Evolutionary conservation across 768 basidiomycete species (phyloP).

Genomic region (Artomyces pyxidatus): DNA sequence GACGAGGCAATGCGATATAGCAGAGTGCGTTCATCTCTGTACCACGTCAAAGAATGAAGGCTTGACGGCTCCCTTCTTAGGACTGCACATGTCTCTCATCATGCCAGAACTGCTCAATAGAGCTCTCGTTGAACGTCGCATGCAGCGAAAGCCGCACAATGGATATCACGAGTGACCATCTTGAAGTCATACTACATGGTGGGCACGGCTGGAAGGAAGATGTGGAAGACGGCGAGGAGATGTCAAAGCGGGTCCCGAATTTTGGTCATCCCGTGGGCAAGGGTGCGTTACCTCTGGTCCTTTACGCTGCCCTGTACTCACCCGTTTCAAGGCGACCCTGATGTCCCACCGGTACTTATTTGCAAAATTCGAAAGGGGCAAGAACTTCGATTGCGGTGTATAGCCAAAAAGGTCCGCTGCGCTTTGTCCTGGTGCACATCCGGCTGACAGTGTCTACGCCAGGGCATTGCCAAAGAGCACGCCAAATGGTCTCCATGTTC

Average conservation of each 20-base stretch:
- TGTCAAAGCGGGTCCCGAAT: constrained; percentile 60
- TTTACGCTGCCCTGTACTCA: constrained; percentile 2
- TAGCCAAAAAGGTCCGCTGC: constrained; percentile 80
- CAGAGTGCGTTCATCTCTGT: constrained; percentile 37
- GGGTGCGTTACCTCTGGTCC: constrained; percentile 37
- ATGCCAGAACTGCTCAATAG: constrained; percentile 83
- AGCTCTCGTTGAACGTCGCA: constrained; percentile 66
- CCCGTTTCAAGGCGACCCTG: constrained; percentile 44
- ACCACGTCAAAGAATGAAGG: not conserved
- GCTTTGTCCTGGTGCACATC: no score
- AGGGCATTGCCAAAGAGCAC: constrained; percentile 98
- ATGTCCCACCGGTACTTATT: constrained; percentile 64
- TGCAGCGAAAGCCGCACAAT: constrained; percentile 66
- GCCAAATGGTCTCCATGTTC: constrained; percentile 98
- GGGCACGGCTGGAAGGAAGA: constrained; percentile 25
- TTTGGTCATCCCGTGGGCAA: constrained; percentile 86
- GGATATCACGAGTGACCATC: constrained; percentile 80
- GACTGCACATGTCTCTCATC: constrained; percentile 86
- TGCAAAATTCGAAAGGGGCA: constrained; percentile 94
- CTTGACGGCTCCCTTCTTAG: constrained; percentile 30
- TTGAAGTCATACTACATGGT: constrained; percentile 47
- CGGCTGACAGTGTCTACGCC: not conserved
- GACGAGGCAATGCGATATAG: constrained; percentile 82
- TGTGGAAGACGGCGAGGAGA: constrained; percentile 55
- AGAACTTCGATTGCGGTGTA: constrained; percentile 76